Evolutionary conservation across 306 rosid species (phyloP).

Genomic region (Sicyos edulis): DNA sequence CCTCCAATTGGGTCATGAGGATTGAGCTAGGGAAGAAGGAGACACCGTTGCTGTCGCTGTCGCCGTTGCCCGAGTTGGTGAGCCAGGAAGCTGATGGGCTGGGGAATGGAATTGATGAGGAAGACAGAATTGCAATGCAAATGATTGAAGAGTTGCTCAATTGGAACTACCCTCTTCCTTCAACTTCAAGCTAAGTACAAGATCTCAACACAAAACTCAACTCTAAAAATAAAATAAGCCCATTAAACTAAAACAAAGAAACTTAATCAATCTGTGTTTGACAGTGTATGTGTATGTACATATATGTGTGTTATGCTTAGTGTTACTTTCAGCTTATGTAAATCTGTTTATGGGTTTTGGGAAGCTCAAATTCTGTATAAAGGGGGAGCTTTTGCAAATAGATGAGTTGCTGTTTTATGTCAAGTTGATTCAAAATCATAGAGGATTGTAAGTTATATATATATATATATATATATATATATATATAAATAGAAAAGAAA

Average conservation of each 20-base stretch:
- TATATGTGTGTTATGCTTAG: background rate
- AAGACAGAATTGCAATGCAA: constrained; percentile 76
- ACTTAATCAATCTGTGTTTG: constrained; percentile 14
- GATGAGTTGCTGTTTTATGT: constrained; percentile 8
- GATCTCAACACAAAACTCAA: constrained; percentile 16
- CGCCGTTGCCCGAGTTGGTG: background rate
- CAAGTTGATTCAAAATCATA: constrained; percentile 9
- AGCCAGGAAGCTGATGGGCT: constrained; percentile 19
- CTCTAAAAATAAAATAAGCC: background rate
- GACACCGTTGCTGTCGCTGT: background rate
- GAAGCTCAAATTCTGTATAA: constrained; percentile 16
- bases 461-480: background rate
- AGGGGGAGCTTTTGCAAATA: constrained; percentile 11
- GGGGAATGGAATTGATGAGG: constrained; percentile 39
- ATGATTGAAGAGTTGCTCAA: constrained; percentile 93
- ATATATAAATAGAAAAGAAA: background rate
- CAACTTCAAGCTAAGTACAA: constrained; percentile 27
- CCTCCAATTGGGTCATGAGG: constrained; percentile 88
- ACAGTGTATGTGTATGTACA: background rate
- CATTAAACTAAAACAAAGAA: constrained; percentile 10
- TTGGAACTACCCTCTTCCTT: constrained; percentile 46
- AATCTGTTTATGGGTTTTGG: constrained; percentile 10
- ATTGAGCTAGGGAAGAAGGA: constrained; percentile 72
- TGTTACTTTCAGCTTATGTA: background rate
- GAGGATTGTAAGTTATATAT: background rate